Conservation (phyloP, 2,329 filamentous ascomycete species). For the Periconia digitata region DNA sequence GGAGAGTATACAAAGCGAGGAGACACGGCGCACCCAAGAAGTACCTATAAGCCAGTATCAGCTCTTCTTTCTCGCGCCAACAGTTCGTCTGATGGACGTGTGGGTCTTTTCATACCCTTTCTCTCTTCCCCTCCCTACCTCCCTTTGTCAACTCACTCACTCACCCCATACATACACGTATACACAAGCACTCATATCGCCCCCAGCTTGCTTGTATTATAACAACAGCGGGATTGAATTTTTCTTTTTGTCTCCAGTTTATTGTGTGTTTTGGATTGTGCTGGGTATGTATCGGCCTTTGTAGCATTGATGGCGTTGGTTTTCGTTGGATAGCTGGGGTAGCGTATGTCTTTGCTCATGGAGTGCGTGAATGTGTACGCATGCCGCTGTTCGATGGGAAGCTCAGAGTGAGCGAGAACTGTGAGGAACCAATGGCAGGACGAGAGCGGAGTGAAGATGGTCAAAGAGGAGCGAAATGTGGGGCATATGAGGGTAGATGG, state of each 20-base stretch:
- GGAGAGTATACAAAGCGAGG: conserved; percentile 78
- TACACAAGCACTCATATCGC: too few relatives aligned
- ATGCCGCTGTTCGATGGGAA: background rate
- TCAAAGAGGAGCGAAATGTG: background rate
- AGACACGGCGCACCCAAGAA: conserved; percentile 83
- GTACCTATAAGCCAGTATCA: conserved; percentile 62
- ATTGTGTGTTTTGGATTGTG: background rate
- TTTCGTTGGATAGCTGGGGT: background rate
- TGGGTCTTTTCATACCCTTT: too few relatives aligned
- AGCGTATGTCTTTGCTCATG: background rate
- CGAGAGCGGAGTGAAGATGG: background rate
- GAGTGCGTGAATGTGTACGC: too few relatives aligned
- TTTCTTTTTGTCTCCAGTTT: background rate
- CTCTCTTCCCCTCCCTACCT: too few relatives aligned
- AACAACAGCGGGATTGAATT: too few relatives aligned
- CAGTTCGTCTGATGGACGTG: background rate
- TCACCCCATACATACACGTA: too few relatives aligned
- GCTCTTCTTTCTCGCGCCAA: background rate
- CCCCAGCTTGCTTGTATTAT: too few relatives aligned
- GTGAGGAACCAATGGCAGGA: background rate
- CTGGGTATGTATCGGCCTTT: too few relatives aligned
- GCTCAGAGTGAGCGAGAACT: background rate
- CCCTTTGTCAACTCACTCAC: too few relatives aligned
- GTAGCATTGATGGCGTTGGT: background rate
- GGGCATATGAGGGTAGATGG: background rate